phyloP scores from a whole-genome alignment of 140 eudicot genomes.

The Bidens hawaiensis region DNA sequence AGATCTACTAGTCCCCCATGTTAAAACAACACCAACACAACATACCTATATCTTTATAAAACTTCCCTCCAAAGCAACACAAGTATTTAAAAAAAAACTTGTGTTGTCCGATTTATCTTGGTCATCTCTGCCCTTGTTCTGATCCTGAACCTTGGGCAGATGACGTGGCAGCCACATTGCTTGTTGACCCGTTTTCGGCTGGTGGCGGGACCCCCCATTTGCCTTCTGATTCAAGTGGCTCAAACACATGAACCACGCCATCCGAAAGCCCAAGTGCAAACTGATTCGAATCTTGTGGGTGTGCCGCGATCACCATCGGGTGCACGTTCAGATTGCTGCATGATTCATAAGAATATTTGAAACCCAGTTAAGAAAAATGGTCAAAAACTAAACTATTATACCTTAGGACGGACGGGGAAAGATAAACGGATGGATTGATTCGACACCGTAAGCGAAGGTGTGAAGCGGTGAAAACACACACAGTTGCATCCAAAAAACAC shows the following conservation, averaged over 20 bases:
- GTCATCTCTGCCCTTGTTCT: slow-evolving; percentile 36
- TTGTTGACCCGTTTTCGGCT: slow-evolving; percentile 23
- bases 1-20: slow-evolving; percentile 23
- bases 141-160: slow-evolving; percentile 31
- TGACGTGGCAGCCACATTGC: slow-evolving; percentile 31
- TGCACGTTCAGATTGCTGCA: slow-evolving; percentile 61
- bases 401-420: slow-evolving; percentile 52
- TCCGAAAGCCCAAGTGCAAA: slow-evolving; percentile 61
- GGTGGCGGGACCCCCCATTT: slow-evolving; percentile 43
- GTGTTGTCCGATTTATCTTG: not conserved
- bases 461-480: slow-evolving; percentile 72
- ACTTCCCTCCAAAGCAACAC: slow-evolving; percentile 19
- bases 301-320: slow-evolving; percentile 58
- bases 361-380: not conserved
- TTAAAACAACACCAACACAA: slow-evolving; percentile 16
- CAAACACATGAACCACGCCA: slow-evolving; percentile 35
- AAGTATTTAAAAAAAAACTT: slow-evolving; percentile 19
- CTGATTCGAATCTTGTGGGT: slow-evolving; percentile 63
- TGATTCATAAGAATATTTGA: not conserved
- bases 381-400: not conserved
- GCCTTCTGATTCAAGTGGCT: slow-evolving; percentile 43
- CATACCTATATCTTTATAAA: slow-evolving; percentile 22
- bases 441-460: slow-evolving; percentile 74
- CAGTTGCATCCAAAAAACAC: slow-evolving; percentile 77
- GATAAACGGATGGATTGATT: slow-evolving; percentile 79